A percentile compares a stretch with the other conserved stretches of the same genome.
phyloP scores from a whole-genome alignment of 306 rosid genomes.

The Cyamopsis tetragonoloba region DNA sequence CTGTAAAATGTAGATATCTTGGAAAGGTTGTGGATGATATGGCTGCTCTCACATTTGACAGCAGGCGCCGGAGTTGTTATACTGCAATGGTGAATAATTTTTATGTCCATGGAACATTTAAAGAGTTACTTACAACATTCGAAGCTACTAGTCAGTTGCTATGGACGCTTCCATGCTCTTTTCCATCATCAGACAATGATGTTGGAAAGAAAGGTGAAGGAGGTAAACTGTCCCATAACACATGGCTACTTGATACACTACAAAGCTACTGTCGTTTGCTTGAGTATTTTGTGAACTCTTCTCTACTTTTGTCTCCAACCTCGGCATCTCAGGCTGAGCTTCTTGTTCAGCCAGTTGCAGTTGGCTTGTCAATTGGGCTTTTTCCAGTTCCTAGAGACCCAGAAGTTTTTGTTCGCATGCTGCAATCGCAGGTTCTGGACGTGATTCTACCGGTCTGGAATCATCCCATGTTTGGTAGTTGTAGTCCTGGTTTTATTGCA shows the following conservation, averaged over 20 bases:
- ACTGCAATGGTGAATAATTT: conserved; percentile 82
- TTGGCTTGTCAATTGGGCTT: conserved; percentile 92
- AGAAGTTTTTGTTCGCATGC: conserved; percentile 90
- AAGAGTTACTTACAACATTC: conserved; percentile 85
- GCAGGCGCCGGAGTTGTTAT: conserved; percentile 83
- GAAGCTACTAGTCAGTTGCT: conserved; percentile 97
- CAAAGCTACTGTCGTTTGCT: conserved; percentile 83
- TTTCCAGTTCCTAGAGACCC: conserved; percentile 99
- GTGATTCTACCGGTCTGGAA: conserved; percentile 89
- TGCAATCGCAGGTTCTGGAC: conserved; percentile 95
- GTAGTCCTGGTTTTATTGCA: conserved; percentile 79
- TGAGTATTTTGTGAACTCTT: conserved; percentile 91
- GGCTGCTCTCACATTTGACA: conserved; percentile 78
- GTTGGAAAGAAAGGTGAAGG: conserved; percentile 64
- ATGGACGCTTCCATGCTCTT: conserved; percentile 70
- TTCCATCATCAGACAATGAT: conserved; percentile 52
- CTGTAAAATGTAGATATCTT: conserved; percentile 92
- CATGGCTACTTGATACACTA: conserved; percentile 91
- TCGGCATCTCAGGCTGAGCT: conserved; percentile 87
- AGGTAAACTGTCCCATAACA: conserved; percentile 58
- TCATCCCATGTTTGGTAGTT: conserved; percentile 74
- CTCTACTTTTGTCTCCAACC: conserved; percentile 77
- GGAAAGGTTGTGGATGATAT: conserved; percentile 95
- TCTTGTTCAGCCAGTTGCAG: conserved; percentile 94
- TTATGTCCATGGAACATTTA: conserved; percentile 91